These are phyloP conservation scores for Phytophthora syringae DNA, from an alignment of 352 stramenopile species.

Conservation along the genomic window DNA sequence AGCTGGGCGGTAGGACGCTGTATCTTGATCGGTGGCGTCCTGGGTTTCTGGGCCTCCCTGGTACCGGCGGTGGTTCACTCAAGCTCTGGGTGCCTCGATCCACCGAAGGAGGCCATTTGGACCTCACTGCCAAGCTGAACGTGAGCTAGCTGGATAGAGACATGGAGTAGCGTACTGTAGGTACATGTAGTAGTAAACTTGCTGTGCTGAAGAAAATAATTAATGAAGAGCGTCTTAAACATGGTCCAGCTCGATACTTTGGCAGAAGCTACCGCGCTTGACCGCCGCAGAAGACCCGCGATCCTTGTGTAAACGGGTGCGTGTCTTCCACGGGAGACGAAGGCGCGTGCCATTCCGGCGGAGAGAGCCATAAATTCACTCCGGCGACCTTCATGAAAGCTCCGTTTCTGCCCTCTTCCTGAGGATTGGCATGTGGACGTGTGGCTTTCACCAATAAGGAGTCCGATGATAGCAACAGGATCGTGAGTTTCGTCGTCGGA, in stretches of 20 bases:
- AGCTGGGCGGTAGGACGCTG: conserved; percentile 33
- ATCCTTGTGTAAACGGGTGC: not conserved
- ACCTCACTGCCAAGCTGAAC: conserved; percentile 29
- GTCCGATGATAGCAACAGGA: conserved; percentile 18
- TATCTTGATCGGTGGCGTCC: conserved; percentile 37
- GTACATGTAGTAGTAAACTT: too few species aligned
- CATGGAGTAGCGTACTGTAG: conserved; percentile 20
- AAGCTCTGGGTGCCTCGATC: conserved; percentile 38
- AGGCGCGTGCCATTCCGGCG: not conserved
- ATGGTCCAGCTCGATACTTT: not conserved
- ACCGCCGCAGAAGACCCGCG: too few species aligned
- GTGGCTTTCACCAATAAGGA: conserved; percentile 39
- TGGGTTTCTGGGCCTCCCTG: conserved; percentile 33
- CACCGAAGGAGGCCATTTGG: conserved; percentile 34
- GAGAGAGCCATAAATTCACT: too few species aligned
- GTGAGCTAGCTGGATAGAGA: conserved; percentile 35
- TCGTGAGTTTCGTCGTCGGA: conserved; percentile 21
- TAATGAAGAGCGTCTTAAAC: conserved; percentile 20
- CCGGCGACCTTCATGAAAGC: too few species aligned
- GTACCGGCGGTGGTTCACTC: conserved; percentile 34
- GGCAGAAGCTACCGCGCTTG: not conserved
- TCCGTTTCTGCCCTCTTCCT: conserved; percentile 22
- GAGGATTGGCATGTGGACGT: conserved; percentile 19
- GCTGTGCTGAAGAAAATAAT: conserved; percentile 30
- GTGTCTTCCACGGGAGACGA: conserved; percentile 15